phyloP scores from a whole-genome alignment of 1,139 yeast species.

The Candida albicans region DNA sequence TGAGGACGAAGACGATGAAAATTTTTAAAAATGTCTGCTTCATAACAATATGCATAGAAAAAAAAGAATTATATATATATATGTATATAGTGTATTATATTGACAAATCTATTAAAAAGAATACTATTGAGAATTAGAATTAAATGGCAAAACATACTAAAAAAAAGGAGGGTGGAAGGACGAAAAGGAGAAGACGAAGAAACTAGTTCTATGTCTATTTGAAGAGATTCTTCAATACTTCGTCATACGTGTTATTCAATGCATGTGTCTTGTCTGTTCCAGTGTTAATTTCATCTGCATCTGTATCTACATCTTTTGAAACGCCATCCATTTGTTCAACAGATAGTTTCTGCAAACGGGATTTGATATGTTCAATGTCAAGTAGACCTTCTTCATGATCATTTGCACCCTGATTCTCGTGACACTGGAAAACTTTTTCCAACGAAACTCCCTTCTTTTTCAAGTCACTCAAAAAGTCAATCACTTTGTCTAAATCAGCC shows the following conservation, averaged over 20 bases:
- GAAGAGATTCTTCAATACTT: slow-evolving; percentile 42
- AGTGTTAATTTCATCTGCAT: slow-evolving; percentile 7
- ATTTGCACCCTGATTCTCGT: slow-evolving; percentile 8
- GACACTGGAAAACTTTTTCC: slow-evolving; percentile 46
- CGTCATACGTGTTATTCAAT: slow-evolving; percentile 52
- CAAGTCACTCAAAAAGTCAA: slow-evolving; percentile 48
- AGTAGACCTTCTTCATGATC: slow-evolving; percentile 14
- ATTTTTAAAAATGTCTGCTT: too few relatives aligned
- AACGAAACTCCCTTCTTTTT: slow-evolving; percentile 54
- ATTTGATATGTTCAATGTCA: slow-evolving; percentile 21
- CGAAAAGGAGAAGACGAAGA: background rate
- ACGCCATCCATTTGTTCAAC: slow-evolving; percentile 6
- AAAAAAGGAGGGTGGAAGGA: background rate
- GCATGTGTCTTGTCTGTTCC: slow-evolving; percentile 2
- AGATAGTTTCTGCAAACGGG: slow-evolving; percentile 18
- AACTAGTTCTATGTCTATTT: slow-evolving; percentile 1
- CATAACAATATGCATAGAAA: background rate
- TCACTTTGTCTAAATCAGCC: slow-evolving; percentile 53
- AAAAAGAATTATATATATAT: background rate
- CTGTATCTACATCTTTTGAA: slow-evolving; percentile 4
- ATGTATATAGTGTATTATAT: slow-evolving; percentile 6
- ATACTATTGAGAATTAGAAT: background rate
- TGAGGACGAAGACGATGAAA: slow-evolving; percentile 29
- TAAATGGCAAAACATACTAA: background rate
- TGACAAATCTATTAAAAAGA: slow-evolving; percentile 1